A percentile compares a stretch with the other conserved stretches of the same genome.
phyloP scores from a whole-genome alignment of 1,139 yeast species.

The Debaryomyces robertsiae region DNA sequence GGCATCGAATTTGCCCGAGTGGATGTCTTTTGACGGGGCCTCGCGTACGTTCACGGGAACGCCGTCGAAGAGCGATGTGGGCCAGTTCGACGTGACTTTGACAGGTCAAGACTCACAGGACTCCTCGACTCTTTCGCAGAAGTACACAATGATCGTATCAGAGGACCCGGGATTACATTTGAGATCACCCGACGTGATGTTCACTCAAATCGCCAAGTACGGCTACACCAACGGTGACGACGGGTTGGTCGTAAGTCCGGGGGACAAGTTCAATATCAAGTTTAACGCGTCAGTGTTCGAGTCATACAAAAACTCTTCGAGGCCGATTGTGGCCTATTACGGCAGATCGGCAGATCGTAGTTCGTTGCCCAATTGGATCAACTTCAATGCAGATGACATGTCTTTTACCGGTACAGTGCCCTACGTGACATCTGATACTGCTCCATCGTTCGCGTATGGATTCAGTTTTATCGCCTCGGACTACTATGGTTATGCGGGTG shows the following conservation, averaged over 20 bases:
- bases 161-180: conserved; percentile 53
- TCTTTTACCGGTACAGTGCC: conserved; percentile 92
- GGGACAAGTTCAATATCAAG: conserved; percentile 60
- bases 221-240: conserved; percentile 74
- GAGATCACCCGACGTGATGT: conserved; percentile 39
- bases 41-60: conserved; percentile 71
- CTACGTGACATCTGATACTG: conserved; percentile 75
- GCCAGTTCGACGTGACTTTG: conserved; percentile 50
- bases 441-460: conserved; percentile 79
- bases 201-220: conserved; percentile 52
- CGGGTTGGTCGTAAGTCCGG: conserved; percentile 76
- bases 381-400: conserved; percentile 60
- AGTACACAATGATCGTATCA: conserved; percentile 64
- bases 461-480: conserved; percentile 81
- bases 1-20: conserved; percentile 63
- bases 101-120: conserved; percentile 64
- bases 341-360: conserved; percentile 83
- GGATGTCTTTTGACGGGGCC: conserved; percentile 72
- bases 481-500: conserved; percentile 72
- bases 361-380: conserved; percentile 89
- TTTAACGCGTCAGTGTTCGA: conserved; percentile 64
- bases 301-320: conserved; percentile 42
- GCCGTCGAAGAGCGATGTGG: conserved; percentile 52
- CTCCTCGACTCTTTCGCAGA: conserved; percentile 44
- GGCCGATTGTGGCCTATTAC: conserved; percentile 65